Conservation (phyloP, 2,329 filamentous ascomycete genomes). For the Cordyceps sp. region DNA sequence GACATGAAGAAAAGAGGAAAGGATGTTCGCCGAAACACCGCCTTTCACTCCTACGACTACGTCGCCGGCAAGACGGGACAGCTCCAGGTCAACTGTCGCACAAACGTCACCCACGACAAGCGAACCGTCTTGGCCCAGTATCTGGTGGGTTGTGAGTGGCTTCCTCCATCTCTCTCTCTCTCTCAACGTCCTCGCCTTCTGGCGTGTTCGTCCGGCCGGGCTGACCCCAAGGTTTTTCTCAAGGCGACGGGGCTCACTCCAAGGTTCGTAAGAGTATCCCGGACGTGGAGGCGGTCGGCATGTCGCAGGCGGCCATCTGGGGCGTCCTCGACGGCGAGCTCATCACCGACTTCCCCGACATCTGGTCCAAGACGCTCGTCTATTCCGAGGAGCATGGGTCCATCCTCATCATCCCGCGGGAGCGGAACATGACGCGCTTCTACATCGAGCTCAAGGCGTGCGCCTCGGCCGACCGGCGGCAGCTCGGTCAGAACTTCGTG, state of each 20-base stretch:
- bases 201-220: neutral
- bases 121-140: conserved; percentile 40
- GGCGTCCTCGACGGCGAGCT: conserved; percentile 56
- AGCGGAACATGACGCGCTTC: conserved; percentile 54
- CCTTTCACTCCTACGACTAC: conserved; percentile 40
- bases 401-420: conserved; percentile 57
- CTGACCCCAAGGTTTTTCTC: neutral
- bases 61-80: conserved; percentile 25
- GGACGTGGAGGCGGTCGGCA: conserved; percentile 34
- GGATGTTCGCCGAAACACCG: conserved; percentile 44
- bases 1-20: conserved; percentile 50
- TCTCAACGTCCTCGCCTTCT: too few species aligned
- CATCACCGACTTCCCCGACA: conserved; percentile 56
- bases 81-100: conserved; percentile 32
- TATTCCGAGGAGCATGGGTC: conserved; percentile 51
- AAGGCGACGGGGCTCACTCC: conserved; percentile 54
- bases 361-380: conserved; percentile 58
- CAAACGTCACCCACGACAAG: conserved; percentile 33
- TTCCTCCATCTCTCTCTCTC: too few species aligned
- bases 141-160: conserved; percentile 48
- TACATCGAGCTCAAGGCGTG: conserved; percentile 39
- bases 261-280: conserved; percentile 50
- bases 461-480: conserved; percentile 20
- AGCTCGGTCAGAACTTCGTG: conserved; percentile 46
- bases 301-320: conserved; percentile 42